Evolutionary conservation across 176 grass and related monocot genomes (phyloP).

Genomic region (Musa acuminata): DNA sequence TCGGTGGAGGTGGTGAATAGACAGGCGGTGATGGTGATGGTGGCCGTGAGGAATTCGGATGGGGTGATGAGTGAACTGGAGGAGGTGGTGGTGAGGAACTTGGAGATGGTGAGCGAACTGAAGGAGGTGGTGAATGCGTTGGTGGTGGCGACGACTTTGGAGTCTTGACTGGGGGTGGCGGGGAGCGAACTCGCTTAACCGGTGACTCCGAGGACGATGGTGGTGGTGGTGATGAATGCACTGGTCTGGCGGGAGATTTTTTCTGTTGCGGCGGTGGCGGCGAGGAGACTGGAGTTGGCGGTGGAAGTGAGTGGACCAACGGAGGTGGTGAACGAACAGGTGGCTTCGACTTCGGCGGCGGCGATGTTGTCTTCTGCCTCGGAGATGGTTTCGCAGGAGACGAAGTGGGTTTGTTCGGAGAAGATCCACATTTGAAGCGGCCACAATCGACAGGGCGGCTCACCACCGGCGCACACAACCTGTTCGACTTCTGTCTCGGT

Average conservation of each 20-base stretch:
- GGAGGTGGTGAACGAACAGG: not conserved
- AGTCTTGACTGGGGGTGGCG: not conserved
- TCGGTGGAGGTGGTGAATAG: not conserved
- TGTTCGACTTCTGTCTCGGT: not conserved
- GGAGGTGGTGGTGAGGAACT: not conserved
- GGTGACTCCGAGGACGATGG: not conserved
- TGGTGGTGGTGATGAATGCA: not conserved
- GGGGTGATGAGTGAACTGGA: not conserved
- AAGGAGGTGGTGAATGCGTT: not conserved
- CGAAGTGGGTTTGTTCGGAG: not conserved
- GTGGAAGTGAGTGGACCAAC: not conserved
- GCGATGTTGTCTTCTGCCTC: not conserved
- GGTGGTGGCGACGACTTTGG: not conserved
- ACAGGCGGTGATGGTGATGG: not conserved
- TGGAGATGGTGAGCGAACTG: not conserved
- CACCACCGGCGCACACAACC: not conserved
- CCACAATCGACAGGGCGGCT: not conserved
- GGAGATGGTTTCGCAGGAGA: not conserved
- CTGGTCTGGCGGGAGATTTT: no score
- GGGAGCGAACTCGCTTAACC: not conserved
- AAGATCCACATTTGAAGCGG: not conserved
- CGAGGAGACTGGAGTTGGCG: not conserved
- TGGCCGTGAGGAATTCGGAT: not conserved
- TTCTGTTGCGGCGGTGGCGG: no score
- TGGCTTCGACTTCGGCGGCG: not conserved